phyloP scores from a whole-genome alignment of 2,329 filamentous ascomycete genomes.

The Trichoderma atrobrunneum region DNA sequence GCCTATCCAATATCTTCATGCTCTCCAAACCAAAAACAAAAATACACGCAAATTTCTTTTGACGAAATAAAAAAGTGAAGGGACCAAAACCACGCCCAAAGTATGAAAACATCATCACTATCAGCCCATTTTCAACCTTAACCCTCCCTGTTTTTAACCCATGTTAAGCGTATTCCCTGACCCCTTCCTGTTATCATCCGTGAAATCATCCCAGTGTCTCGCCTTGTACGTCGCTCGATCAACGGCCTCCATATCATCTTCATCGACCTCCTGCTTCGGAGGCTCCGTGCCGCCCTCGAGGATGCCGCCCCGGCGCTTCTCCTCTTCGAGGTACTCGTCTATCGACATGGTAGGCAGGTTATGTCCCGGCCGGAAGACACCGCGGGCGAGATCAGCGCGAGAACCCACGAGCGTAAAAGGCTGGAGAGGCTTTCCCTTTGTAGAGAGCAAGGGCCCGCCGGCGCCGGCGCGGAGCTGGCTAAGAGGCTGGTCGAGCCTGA shows the following conservation, averaged over 20 bases:
- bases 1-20: background rate
- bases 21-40: background rate
- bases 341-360: conserved; percentile 97
- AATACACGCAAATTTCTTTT: background rate
- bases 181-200: conserved; percentile 82
- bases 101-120: background rate
- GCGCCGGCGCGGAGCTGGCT: conserved; percentile 47
- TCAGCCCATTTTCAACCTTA: background rate
- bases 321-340: conserved; percentile 95
- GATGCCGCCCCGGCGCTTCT: conserved; percentile 77
- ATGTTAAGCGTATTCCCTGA: conserved; percentile 81
- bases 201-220: conserved; percentile 91
- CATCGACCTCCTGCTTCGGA: conserved; percentile 69
- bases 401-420: conserved; percentile 84
- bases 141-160: conserved; percentile 43
- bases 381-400: conserved; percentile 70
- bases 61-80: background rate
- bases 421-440: conserved; percentile 78
- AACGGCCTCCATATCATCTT: conserved; percentile 84
- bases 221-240: conserved; percentile 93
- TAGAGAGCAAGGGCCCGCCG: conserved; percentile 72
- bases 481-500: conserved; percentile 68
- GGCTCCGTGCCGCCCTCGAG: conserved; percentile 86
- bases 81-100: background rate
- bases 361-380: conserved; percentile 87